Base-by-base conservation (phyloP, 139 green algal genomes). In the Desmodesmus armatus region DNA sequence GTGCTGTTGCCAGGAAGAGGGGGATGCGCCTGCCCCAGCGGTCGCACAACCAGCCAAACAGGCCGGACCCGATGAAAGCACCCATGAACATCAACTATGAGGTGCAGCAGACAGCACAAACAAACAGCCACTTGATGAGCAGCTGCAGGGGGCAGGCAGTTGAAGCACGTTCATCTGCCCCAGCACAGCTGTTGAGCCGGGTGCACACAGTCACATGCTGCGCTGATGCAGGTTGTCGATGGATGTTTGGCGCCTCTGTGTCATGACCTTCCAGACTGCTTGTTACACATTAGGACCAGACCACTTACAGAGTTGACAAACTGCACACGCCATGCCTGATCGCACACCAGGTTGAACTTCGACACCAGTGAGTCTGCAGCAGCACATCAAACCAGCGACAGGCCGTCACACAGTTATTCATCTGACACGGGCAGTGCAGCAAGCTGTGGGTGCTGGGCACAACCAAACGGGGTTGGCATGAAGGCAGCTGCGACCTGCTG, bases 61-160 rank as follows among this genome's bases (percentile, higher is more conserved):
- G 43, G 27, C 71, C 71, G 41, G 71, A 49, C 25, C 71, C 71
- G 13, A 78, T 3, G 43, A 78, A 78, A 33, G 41, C 60, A 9
- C 71, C 71, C 3, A 78, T 41, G 17, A 78, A 78, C 71, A 78
- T 40, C 41, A n/a, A n/a, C n/a, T n/a, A n/a, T n/a, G n/a, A n/a
- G n/a, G n/a, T n/a, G n/a, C n/a, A n/a, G n/a, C n/a, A n/a, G n/a
- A n/a, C n/a, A n/a, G n/a, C n/a, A n/a, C n/a, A n/a, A n/a, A n/a
- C n/a, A n/a, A n/a, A n/a, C n/a, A n/a, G n/a, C n/a, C n/a, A n/a
- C n/a, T n/a, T n/a, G n/a, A n/a, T n/a, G n/a, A n/a, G n/a, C n/a
- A n/a, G n/a, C n/a, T n/a, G n/a, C n/a, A n/a, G n/a, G n/a, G n/a
- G n/a, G n/a, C n/a, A n/a, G n/a, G n/a, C n/a, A n/a, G n/a, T n/a